Evolutionary conservation across 345 rosid species (phyloP), one percentile per base, ranked within the genome.

Genomic region (Euphorbia peplus): DNA sequence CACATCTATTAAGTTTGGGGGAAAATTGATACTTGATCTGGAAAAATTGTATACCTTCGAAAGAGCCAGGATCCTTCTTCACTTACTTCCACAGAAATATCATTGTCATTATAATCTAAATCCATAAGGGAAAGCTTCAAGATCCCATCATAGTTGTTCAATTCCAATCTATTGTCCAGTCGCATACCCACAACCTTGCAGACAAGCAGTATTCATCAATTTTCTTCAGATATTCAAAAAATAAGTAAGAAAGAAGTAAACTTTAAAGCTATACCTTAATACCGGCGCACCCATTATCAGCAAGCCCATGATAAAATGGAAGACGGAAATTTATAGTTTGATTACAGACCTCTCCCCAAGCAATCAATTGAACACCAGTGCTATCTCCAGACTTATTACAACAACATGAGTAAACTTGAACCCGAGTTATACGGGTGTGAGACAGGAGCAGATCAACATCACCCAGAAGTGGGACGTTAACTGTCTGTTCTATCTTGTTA

Each of bases 31-130:
- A 3, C 37, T 32, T 32, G 3, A 32, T 32, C 37, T 6, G 46
- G 42, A 51, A 59, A 39, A 66, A 44, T 32, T 59, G 35, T 76
- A 63, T 87, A 93, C 98, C 98, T 96, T 72, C 89, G 98, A 83
- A 91, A 93, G 73, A 93, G 86, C 97, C 98, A 93, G 56, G 98
- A 91, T 22, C 95, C 92, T 60, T 97, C 96, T 84, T 97, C 97
- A 63, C 91, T 85, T 73, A 91, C 69, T 56, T 83, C 75, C 66
- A 93, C 91, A 61, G 72, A 69, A 54, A 93, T 83, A 74, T 85
- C 88, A 60, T 67, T 85, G 41, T 91, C 91, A 66, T 85, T 85
- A 75, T 95, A 93, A 64, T 96, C 96, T 32, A 85, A 81, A 56
- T 93, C 88, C 67, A 77, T 60, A 32, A 91, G 86, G 60, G 91